Evolutionary conservation across 345 rosid genomes (phyloP).

Genomic region (Ailanthus altissimus): DNA sequence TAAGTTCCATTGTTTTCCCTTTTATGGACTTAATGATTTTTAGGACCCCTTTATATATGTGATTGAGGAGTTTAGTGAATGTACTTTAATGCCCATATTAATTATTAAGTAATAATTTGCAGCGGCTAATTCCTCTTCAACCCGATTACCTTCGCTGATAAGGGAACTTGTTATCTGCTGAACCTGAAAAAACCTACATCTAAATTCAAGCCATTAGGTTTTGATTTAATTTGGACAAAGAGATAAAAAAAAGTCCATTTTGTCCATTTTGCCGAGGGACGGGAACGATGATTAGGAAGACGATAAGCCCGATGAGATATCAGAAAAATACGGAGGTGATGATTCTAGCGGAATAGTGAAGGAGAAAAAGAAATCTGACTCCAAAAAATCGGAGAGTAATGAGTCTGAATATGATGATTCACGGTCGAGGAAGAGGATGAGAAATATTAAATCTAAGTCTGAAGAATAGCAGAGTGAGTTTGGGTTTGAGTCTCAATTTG

Average conservation of each 20-base stretch:
- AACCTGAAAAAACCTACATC: neutral
- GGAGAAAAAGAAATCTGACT: conserved; percentile 31
- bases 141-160: neutral
- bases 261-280: conserved; percentile 78
- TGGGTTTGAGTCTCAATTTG: conserved; percentile 42
- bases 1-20: conserved; percentile 33
- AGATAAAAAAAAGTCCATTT: too few species aligned
- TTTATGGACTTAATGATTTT: too few species aligned
- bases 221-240: neutral
- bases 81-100: neutral
- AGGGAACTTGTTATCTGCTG: neutral
- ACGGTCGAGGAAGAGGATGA: conserved; percentile 34
- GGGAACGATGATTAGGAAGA: conserved; percentile 51
- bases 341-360: conserved; percentile 40
- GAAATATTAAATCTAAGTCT: conserved; percentile 29
- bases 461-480: conserved; percentile 36
- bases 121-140: neutral
- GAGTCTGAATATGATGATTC: conserved; percentile 41
- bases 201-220: neutral
- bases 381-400: conserved; percentile 20
- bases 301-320: conserved; percentile 42
- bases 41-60: neutral
- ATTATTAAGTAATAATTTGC: neutral
- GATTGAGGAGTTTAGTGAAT: neutral
- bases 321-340: conserved; percentile 34